Base-by-base conservation (phyloP, 139 green algal species). In the Coelastrella sp. region DNA sequence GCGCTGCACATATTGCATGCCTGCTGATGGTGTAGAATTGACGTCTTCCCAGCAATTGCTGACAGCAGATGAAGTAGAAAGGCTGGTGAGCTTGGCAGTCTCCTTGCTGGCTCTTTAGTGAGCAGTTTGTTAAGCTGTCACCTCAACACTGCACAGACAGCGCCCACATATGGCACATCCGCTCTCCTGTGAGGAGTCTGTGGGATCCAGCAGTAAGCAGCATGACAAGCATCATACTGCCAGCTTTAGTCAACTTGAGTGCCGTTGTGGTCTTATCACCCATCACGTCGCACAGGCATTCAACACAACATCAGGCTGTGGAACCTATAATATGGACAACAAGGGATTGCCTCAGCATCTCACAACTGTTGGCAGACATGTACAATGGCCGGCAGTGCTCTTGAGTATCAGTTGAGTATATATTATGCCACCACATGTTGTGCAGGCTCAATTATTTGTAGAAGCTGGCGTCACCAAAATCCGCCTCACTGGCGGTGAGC, bases 1-100 rank as follows among this genome's bases (percentile, higher is more conserved):
- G 94, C 94, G 98, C 25, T 99, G 98, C 94, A 83, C 95, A 85
- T 99, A 99, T 95, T 99, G 98, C 96, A 99, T 99, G 98, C 98
- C 98, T 0, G 97, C 93, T 11, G 98, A 99, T 87, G 98, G 98
- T 9, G 95, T 99, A 49, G 95, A 97, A 19, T 95, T 99, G 0
- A 98, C 98, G 4, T 95, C 96, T 0, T 80, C 66, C 6, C 60
- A 78, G 6, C 35, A 97, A 15, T 91, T 99, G 79, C 93, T 99
- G 6, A 96, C 90, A 35, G 95, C 94, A 0, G 87, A 91, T 0
- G 98, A 99, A 87, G 94, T 99, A 56, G 63, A 97, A 89, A 91
- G 95, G 8, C 86, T 99, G 92, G 97, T 98, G 86, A 81, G 93
- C 10, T 7, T 70, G 63, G 12, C 12, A 6, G 4, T 3, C 63